Evolutionary conservation across 2,329 filamentous ascomycete species (phyloP).

Genomic region (Talaromyces amestolkiae): DNA sequence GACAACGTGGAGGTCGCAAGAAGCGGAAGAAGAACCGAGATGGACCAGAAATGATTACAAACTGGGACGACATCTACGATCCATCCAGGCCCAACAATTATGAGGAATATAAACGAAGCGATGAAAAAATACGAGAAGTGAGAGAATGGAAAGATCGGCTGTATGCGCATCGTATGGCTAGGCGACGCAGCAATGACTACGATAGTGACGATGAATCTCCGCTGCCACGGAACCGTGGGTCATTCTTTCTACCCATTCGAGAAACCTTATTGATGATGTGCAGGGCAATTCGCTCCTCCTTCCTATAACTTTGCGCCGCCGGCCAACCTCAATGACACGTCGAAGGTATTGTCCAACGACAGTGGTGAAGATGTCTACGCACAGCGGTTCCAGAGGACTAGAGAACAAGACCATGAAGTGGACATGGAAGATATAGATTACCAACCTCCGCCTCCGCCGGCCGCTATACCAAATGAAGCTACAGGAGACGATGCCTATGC

Average conservation of each 20-base stretch:
- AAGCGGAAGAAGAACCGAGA: conserved; percentile 73
- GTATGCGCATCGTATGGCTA: conserved; percentile 65
- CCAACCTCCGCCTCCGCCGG: conserved; percentile 39
- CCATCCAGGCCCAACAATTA: conserved; percentile 77
- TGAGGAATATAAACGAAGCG: conserved; percentile 78
- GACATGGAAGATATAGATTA: conserved; percentile 17
- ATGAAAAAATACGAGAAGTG: conserved; percentile 76
- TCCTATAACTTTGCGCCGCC: conserved; percentile 53
- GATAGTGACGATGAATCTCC: conserved; percentile 51
- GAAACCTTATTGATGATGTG: conserved; percentile 18
- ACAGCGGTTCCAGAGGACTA: background rate
- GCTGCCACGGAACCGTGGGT: conserved; percentile 48
- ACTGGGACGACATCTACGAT: conserved; percentile 93
- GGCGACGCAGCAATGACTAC: conserved; percentile 44
- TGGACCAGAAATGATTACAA: conserved; percentile 55
- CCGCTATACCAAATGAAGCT: conserved; percentile 54
- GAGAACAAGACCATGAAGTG: conserved; percentile 6
- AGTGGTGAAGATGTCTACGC: conserved; percentile 12
- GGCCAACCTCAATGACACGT: conserved; percentile 40
- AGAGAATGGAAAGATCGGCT: conserved; percentile 81
- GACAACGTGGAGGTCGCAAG: conserved; percentile 72
- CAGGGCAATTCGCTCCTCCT: conserved; percentile 53
- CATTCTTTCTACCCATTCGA: conserved; percentile 18
- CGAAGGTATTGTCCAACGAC: conserved; percentile 26
- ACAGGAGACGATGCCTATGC: conserved; percentile 70